Evolutionary conservation across 495 filamentous ascomycete species (phyloP), one percentile per base, ranked within the genome.

Genomic region (Tuber borchii): DNA sequence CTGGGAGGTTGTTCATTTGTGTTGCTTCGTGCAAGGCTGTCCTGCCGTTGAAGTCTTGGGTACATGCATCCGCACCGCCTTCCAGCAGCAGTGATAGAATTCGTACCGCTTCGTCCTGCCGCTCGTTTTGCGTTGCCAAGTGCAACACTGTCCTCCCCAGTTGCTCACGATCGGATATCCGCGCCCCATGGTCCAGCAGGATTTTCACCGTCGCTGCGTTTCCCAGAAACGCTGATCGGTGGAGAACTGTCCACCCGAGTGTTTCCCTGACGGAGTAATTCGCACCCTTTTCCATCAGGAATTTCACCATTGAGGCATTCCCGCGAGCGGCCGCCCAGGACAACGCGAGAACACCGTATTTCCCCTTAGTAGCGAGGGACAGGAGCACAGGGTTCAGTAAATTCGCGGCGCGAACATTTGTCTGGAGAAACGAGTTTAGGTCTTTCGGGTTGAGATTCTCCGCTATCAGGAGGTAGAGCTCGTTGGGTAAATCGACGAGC

Each of bases 201-300:
- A 86, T 69, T 76, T 86, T 84, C 19, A 84, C 87, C 43, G 89
- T 76, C 20, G 81, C 77, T 69, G 80, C 79, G 76, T 90, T 87
- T 22, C 88, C 88, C 26, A 83, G 86, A 46, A 85, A 86, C 73
- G 87, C 86, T 20, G 88, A 87, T 85, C 86, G 87, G 81, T 89
- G 87, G 72, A 90, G 75, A 39, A 87, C 85, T 8, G 72, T 76
- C 44, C 56, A 43, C 17, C 9, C 75, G 34, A 26, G 26, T 20
- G 42, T 26, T 31, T 69, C 34, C 17, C 40, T 37, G 4, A 77
- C 56, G 9, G 31, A 44, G 26, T 76, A 45, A 1, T 69, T 69
- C 3, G 19, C 34, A 0, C 43, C 39, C 0, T 45, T 73, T 16
- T 74, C 71, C 65, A 78, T 46, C 6, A 78, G 40, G 70, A 73